These are phyloP conservation scores for Tetrahymena elliotti DNA, from an alignment of 73 alveolate genomes.

Conservation along the genomic window DNA sequence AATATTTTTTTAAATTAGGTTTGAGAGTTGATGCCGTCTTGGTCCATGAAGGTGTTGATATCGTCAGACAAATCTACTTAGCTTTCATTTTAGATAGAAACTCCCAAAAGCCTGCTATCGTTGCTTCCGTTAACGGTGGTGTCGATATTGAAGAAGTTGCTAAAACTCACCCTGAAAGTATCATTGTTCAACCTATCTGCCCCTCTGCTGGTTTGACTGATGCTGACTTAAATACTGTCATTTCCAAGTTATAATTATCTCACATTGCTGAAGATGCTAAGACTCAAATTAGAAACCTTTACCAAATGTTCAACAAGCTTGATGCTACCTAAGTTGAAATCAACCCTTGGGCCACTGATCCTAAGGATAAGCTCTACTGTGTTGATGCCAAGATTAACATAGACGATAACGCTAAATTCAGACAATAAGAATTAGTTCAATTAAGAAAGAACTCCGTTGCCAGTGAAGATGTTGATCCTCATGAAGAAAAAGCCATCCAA, in stretches of 20 bases:
- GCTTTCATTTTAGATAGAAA: slow-evolving; percentile 67
- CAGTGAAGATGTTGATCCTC: slow-evolving; percentile 45
- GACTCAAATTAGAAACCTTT: slow-evolving; percentile 45
- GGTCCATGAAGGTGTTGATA: slow-evolving; percentile 76
- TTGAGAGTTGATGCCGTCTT: slow-evolving; percentile 58
- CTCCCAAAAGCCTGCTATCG: slow-evolving; percentile 55
- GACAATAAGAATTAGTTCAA: slow-evolving; percentile 52
- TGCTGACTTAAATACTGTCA: slow-evolving; percentile 43
- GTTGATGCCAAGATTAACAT: slow-evolving; percentile 78
- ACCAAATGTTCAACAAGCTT: slow-evolving; percentile 45
- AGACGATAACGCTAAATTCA: slow-evolving; percentile 69
- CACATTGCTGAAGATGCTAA: slow-evolving; percentile 37
- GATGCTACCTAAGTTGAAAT: slow-evolving; percentile 78
- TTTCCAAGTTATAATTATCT: slow-evolving; percentile 23
- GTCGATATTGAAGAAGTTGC: slow-evolving; percentile 82
- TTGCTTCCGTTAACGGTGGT: slow-evolving; percentile 64
- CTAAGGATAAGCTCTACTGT: slow-evolving; percentile 50
- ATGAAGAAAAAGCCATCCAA: slow-evolving; percentile 62
- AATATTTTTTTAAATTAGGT: slow-evolving; percentile 41
- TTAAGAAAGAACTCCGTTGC: slow-evolving; percentile 53
- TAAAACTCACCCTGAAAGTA: slow-evolving; percentile 62
- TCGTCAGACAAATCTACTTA: slow-evolving; percentile 52
- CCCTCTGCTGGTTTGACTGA: slow-evolving; percentile 47
- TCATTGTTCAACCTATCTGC: slow-evolving; percentile 45
- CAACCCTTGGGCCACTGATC: slow-evolving; percentile 84